Evolutionary conservation across 805 yeast species (phyloP).

Genomic region (Candida parachauliodes): DNA sequence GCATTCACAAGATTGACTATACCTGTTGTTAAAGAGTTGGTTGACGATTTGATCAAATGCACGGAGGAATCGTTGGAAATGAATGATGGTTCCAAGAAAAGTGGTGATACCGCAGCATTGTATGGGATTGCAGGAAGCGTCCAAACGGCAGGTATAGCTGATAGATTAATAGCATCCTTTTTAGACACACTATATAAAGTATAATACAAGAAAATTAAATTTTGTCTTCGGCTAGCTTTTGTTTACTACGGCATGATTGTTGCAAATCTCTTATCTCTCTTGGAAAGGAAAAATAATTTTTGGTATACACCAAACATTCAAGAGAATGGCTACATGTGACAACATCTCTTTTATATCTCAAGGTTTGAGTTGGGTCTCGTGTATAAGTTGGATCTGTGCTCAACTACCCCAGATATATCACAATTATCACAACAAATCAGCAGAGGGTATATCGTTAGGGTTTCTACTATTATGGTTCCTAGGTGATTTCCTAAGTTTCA

Average conservation of each 20-base stretch:
- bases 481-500: conserved; percentile 58
- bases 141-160: conserved; percentile 79
- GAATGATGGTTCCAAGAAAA: conserved; percentile 19
- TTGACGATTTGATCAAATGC: conserved; percentile 45
- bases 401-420: conserved; percentile 67
- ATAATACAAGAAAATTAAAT: conserved; percentile 5
- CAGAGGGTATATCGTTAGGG: conserved; percentile 62
- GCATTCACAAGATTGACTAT: conserved; percentile 78
- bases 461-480: conserved; percentile 62
- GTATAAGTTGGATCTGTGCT: conserved; percentile 67
- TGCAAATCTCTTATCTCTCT: conserved; percentile 4
- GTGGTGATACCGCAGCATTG: conserved; percentile 71
- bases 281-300: background rate
- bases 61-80: conserved; percentile 32
- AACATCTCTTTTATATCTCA: conserved; percentile 3
- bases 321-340: background rate
- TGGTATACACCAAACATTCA: background rate
- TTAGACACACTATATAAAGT: conserved; percentile 74
- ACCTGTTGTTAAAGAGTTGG: conserved; percentile 56
- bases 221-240: background rate
- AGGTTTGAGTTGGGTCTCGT: conserved; percentile 35
- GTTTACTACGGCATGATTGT: background rate
- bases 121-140: conserved; percentile 97
- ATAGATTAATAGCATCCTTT: conserved; percentile 71
- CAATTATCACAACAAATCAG: conserved; percentile 56